Evolutionary conservation across 352 stramenopile genomes (phyloP), one percentile per base, ranked within the genome.

Genomic region (Phytophthora parvispora): DNA sequence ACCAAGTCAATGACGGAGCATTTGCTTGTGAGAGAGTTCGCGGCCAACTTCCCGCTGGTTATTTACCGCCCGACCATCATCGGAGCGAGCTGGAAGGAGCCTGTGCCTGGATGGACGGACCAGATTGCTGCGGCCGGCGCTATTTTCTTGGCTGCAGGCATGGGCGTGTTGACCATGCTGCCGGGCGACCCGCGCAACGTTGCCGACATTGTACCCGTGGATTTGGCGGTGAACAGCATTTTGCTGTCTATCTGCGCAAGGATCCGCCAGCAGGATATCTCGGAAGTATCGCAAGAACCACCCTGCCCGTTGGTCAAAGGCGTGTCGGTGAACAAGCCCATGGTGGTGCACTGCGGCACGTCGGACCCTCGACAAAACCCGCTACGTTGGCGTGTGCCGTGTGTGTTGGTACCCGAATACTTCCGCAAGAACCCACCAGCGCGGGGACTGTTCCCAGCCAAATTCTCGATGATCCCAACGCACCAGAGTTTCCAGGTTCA

Each of bases 1-100:
- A 97, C 89, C 67, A 96, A 97, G 73, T 93, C 87, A 16, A 96
- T 97, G 83, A 87, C 89, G 42, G 90, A 97, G 74, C 83, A 94
- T 34, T 56, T 97, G 28, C 50, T 95, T 27, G 67, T 86, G 45
- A 72, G 84, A 63, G 74, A 87, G 51, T 60, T 86, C 9, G 61
- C 64, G 1, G 67, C 77, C 6, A 56, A 62, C 47, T 78, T 95
- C 9, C 87, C 89, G 20, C 60, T 97, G 25, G 76, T 95, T 27
- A 87, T 97, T 43, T 92, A 93, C 50, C 80, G 90, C 0, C 90
- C 90, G 8, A 95, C 90, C 9, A 97, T 97, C 64, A 93, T 97
- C 52, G 89, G 89, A 28, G 89, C 89, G 2, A 77, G 84, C n/a
- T 96, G 89, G 87, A 94, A 94, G 38, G 90, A 97, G 59, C 90